These are phyloP conservation scores for Fusarium illudens DNA, from an alignment of 2,329 filamentous ascomycete genomes.

Conservation along the genomic window DNA sequence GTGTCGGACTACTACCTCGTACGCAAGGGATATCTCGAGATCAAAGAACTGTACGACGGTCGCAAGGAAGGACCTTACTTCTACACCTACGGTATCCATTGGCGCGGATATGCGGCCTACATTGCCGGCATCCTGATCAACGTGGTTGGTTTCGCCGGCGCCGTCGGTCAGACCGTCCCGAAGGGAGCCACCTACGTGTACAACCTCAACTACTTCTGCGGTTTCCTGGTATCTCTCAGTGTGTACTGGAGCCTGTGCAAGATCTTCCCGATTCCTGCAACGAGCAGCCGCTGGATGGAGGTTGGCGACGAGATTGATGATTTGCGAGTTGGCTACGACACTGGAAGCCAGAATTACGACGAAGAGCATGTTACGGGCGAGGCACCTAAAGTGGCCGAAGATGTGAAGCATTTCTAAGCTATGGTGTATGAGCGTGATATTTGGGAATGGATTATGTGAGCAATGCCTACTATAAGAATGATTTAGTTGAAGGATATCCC, in stretches of 20 bases:
- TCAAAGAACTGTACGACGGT: constrained; percentile 81
- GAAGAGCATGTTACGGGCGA: constrained; percentile 45
- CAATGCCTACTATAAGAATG: neutral
- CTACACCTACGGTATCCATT: constrained; percentile 77
- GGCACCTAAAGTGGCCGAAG: constrained; percentile 11
- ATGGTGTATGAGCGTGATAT: neutral
- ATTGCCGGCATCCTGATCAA: constrained; percentile 87
- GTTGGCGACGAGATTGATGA: constrained; percentile 71
- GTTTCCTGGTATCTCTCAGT: constrained; percentile 73
- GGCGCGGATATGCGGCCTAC: constrained; percentile 85
- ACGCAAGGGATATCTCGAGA: constrained; percentile 80
- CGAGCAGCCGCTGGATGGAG: constrained; percentile 80
- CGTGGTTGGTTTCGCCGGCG: constrained; percentile 89
- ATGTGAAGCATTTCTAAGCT: constrained; percentile 23
- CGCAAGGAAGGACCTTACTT: constrained; percentile 75
- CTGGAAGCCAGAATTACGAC: constrained; percentile 50
- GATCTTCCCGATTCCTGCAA: constrained; percentile 76
- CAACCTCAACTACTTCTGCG: constrained; percentile 89
- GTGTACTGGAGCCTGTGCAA: constrained; percentile 77
- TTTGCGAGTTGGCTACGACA: constrained; percentile 57
- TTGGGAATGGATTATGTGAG: neutral
- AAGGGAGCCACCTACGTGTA: constrained; percentile 85
- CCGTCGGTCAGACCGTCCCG: constrained; percentile 76
- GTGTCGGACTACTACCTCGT: constrained; percentile 88
- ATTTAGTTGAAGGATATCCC: neutral